Percentiles rank a stretch among this genome's conserved stretches.
Evolutionary conservation across 1,284 basidiomycete species (phyloP).

Genomic region (Cryptococcus neoformans): DNA sequence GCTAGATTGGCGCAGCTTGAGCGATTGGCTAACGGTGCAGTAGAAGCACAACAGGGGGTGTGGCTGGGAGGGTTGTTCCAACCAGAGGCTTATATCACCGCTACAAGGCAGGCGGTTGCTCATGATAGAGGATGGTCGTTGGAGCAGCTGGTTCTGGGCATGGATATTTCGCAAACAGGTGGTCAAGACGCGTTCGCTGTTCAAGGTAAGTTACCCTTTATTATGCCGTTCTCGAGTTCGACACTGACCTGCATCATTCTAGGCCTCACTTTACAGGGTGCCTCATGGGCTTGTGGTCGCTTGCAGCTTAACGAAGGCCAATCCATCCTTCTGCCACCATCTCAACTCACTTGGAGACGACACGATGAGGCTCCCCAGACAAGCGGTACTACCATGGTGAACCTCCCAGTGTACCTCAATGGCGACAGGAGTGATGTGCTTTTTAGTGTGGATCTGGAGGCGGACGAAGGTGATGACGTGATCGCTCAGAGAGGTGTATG

Average conservation of each 20-base stretch:
- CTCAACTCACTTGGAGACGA: slow-evolving; percentile 80
- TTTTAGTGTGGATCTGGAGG: slow-evolving; percentile 59
- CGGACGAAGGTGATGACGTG: slow-evolving; percentile 20
- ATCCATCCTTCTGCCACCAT: slow-evolving; percentile 67
- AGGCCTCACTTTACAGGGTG: slow-evolving; percentile 85
- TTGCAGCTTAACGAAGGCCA: slow-evolving; percentile 79
- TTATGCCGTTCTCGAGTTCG: neutral
- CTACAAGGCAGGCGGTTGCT: slow-evolving; percentile 86
- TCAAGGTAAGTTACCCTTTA: slow-evolving; percentile 61
- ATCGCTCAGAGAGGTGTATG: slow-evolving; percentile 42
- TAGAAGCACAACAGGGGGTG: slow-evolving; percentile 51
- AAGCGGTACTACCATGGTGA: slow-evolving; percentile 55
- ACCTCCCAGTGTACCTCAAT: slow-evolving; percentile 89
- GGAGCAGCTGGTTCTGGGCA: slow-evolving; percentile 74
- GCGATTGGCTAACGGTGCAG: slow-evolving; percentile 56
- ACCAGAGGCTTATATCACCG: slow-evolving; percentile 92
- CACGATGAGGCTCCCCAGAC: slow-evolving; percentile 49
- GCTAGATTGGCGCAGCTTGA: slow-evolving; percentile 76
- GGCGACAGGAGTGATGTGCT: slow-evolving; percentile 82
- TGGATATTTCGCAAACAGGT: slow-evolving; percentile 75
- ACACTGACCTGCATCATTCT: neutral
- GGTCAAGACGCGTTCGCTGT: slow-evolving; percentile 74
- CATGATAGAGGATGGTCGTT: slow-evolving; percentile 86
- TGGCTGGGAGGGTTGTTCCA: slow-evolving; percentile 93
- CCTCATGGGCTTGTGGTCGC: slow-evolving; percentile 64